phyloP scores from a whole-genome alignment of 2,329 filamentous ascomycete species.

The Claviceps maximensis region DNA sequence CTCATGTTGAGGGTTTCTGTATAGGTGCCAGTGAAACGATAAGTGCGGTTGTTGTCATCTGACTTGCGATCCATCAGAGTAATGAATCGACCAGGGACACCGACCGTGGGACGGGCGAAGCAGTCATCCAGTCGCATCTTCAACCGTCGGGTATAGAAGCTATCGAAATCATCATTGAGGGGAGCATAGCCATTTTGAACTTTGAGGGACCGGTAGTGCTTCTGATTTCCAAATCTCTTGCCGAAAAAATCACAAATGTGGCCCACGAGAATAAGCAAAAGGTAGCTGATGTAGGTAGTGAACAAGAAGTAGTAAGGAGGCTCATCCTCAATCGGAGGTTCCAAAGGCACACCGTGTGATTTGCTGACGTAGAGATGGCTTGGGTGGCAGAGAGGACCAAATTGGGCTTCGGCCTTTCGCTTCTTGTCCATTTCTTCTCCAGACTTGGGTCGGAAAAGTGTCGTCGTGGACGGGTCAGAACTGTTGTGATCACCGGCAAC shows the following conservation, averaged over 20 bases:
- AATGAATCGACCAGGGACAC: slow-evolving; percentile 87
- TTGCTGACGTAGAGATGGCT: slow-evolving; percentile 82
- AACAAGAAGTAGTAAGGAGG: slow-evolving; percentile 94
- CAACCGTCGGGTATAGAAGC: slow-evolving; percentile 86
- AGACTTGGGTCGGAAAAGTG: slow-evolving; percentile 75
- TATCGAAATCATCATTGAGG: slow-evolving; percentile 96
- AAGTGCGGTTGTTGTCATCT: slow-evolving; percentile 81
- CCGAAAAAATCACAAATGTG: slow-evolving; percentile 97
- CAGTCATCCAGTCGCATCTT: slow-evolving; percentile 95
- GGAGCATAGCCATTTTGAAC: slow-evolving; percentile 82
- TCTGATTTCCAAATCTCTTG: slow-evolving; percentile 79
- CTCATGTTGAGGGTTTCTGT: slow-evolving; percentile 98
- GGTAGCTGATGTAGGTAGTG: slow-evolving; percentile 96
- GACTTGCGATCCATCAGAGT: slow-evolving; percentile 85
- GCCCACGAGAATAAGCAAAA: slow-evolving; percentile 88
- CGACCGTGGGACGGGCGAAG: slow-evolving; percentile 83
- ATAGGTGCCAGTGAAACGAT: slow-evolving; percentile 75
- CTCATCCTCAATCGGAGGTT: slow-evolving; percentile 80
- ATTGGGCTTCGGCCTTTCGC: slow-evolving; percentile 74
- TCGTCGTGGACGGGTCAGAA: slow-evolving; percentile 60
- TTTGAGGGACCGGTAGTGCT: slow-evolving; percentile 69
- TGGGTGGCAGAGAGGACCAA: slow-evolving; percentile 69
- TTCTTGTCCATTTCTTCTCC: slow-evolving; percentile 68
- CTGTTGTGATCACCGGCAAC: slow-evolving; percentile 59
- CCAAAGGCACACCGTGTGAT: slow-evolving; percentile 68